These are phyloP conservation scores for Ceratobasidium sp. DNA, from an alignment of 1,284 basidiomycete species.

Conservation along the genomic window DNA sequence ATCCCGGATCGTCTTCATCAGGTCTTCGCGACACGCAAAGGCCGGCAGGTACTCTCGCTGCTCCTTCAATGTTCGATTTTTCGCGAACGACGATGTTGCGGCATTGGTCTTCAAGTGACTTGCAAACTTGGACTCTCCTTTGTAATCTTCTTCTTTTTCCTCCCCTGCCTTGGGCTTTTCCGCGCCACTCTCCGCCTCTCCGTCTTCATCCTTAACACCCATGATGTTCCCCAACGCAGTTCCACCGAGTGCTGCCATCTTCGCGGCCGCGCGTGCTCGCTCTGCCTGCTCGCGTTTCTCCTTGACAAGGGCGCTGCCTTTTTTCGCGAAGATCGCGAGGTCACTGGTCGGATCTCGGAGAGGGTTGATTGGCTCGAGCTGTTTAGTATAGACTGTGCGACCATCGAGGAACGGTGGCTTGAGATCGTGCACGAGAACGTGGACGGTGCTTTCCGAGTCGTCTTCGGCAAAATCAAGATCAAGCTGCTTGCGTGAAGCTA, in stretches of 20 bases:
- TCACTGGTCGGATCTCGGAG: conserved; percentile 93
- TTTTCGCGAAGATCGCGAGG: conserved; percentile 94
- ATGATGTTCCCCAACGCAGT: conserved; percentile 95
- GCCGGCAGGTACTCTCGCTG: conserved; percentile 97
- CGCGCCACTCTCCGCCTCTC: conserved; percentile 72
- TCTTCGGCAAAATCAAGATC: conserved; percentile 90
- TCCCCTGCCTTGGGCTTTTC: conserved; percentile 59
- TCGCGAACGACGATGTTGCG: conserved; percentile 85
- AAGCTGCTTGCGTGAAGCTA: conserved; percentile 82
- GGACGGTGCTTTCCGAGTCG: conserved; percentile 92
- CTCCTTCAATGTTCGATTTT: conserved; percentile 84
- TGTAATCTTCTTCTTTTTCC: conserved; percentile 77
- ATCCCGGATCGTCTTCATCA: conserved; percentile 88
- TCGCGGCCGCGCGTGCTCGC: conserved; percentile 92
- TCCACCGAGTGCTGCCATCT: conserved; percentile 90
- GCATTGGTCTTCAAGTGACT: conserved; percentile 80
- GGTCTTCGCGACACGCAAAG: conserved; percentile 94
- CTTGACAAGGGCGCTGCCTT: conserved; percentile 90
- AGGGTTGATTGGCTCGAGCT: conserved; percentile 96
- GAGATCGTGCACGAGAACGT: conserved; percentile 95
- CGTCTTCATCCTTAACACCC: conserved; percentile 95
- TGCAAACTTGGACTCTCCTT: conserved; percentile 95
- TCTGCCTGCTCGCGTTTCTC: conserved; percentile 97
- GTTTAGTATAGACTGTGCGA: conserved; percentile 93
- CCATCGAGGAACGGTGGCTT: conserved; percentile 99